phyloP scores from a whole-genome alignment of 176 grass and related monocot species.

The Triticum turgidum region DNA sequence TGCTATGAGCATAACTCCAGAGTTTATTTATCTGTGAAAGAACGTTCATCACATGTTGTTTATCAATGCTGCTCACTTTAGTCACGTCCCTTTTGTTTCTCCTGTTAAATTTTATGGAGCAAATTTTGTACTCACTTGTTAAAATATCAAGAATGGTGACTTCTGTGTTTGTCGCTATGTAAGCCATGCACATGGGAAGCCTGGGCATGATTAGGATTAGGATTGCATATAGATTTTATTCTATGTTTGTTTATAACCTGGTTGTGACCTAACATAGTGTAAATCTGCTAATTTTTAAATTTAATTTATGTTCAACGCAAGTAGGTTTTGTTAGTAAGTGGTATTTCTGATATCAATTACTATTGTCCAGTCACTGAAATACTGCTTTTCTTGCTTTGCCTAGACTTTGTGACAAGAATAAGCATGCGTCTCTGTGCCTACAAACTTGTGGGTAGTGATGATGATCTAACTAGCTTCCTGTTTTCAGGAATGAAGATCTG shows the following conservation, averaged over 20 bases:
- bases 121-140: neutral
- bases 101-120: neutral
- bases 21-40: neutral
- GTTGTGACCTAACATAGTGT: neutral
- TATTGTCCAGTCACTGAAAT: too few species aligned
- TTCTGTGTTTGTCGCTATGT: too few species aligned
- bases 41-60: conserved; percentile 23
- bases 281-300: neutral
- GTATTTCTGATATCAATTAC: neutral
- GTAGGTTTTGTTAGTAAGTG: neutral
- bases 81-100: neutral
- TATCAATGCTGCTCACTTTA: neutral
- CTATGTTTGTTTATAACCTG: neutral
- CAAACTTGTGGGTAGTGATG: too few species aligned
- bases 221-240: neutral
- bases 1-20: neutral
- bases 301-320: neutral
- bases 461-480: too few species aligned
- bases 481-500: too few species aligned
- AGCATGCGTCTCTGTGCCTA: too few species aligned
- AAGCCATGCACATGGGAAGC: too few species aligned
- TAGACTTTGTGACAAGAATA: too few species aligned
- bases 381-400: too few species aligned
- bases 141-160: neutral
- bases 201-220: neutral